phyloP scores from a whole-genome alignment of 1,284 basidiomycete species.

The Sporisorium exsertum region DNA sequence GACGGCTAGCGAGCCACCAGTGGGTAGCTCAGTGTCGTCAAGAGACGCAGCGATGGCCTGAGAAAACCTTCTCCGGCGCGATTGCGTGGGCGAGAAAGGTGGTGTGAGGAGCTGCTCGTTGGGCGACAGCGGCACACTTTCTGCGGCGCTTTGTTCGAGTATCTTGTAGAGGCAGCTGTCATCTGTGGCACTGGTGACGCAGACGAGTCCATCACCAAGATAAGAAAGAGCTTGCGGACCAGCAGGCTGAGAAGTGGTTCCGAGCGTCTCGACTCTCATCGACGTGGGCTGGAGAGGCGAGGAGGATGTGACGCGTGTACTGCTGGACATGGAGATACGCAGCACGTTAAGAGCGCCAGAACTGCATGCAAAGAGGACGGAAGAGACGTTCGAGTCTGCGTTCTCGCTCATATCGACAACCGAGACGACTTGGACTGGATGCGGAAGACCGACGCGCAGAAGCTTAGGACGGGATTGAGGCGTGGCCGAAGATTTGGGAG shows the following conservation, averaged over 20 bases:
- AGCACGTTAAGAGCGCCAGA: conserved; percentile 45
- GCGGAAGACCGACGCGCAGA: conserved; percentile 40
- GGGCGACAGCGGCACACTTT: conserved; percentile 1
- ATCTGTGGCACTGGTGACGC: conserved; percentile 56
- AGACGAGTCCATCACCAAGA: conserved; percentile 58
- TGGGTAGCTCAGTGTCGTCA: conserved; percentile 13
- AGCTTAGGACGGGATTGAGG: conserved; percentile 25
- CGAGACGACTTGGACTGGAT: conserved; percentile 55
- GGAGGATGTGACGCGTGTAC: conserved; percentile 1
- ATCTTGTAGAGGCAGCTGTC: conserved; percentile 56
- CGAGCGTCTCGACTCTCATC: conserved; percentile 43
- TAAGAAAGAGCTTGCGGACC: conserved; percentile 55
- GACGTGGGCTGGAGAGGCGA: conserved; percentile 14
- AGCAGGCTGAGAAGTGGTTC: conserved; percentile 42
- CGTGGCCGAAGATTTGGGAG: conserved; percentile 10
- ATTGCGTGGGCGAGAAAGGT: conserved; percentile 44
- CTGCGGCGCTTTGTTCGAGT: conserved; percentile 13
- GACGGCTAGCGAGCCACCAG: conserved; percentile 13
- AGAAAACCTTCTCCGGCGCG: conserved; percentile 22
- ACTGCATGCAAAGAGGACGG: conserved; percentile 47
- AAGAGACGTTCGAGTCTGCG: conserved; percentile 10
- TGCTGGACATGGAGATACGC: conserved; percentile 29
- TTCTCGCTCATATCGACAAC: conserved; percentile 34
- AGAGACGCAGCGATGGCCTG: conserved; percentile 6
- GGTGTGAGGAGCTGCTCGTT: conserved; percentile 35